phyloP scores from a whole-genome alignment of 345 rosid genomes.

The Erysimum cheiranthoides region DNA sequence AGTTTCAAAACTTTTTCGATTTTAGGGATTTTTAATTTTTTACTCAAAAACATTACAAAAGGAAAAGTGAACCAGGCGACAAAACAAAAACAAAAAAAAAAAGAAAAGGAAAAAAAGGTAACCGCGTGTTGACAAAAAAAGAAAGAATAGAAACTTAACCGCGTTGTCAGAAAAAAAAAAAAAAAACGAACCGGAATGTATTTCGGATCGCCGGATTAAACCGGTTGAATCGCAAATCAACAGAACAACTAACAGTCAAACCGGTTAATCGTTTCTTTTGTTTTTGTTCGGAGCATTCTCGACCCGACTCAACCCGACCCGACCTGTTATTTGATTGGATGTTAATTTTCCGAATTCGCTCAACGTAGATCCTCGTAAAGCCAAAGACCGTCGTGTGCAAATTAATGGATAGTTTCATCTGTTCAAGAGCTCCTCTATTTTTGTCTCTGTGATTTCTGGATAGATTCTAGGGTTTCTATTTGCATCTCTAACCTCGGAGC shows the following conservation, averaged over 20 bases:
- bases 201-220: not conserved
- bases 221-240: slow-evolving; percentile 27
- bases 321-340: slow-evolving; percentile 23
- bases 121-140: slow-evolving; percentile 35
- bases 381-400: slow-evolving; percentile 21
- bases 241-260: not conserved
- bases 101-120: not conserved
- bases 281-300: slow-evolving; percentile 1
- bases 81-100: not conserved
- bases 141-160: slow-evolving; percentile 11
- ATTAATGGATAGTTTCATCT: slow-evolving; percentile 21
- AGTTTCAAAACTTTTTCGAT: slow-evolving; percentile 36
- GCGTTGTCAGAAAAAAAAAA: slow-evolving; percentile 2
- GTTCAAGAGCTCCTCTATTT: slow-evolving; percentile 5
- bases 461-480: slow-evolving; percentile 37
- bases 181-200: not conserved
- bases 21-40: slow-evolving; percentile 27
- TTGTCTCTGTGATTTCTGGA: slow-evolving; percentile 24
- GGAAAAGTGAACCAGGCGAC: not conserved
- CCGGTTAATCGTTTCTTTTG: slow-evolving; percentile 14
- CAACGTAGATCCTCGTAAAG: slow-evolving; percentile 33
- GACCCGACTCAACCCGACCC: slow-evolving; percentile 35
- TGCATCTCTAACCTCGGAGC: slow-evolving; percentile 20
- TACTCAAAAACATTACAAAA: slow-evolving; percentile 31
- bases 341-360: not conserved